Evolutionary conservation across 495 filamentous ascomycete species (phyloP), one percentile per base, ranked within the genome.

Genomic region (Penicillium canescens): DNA sequence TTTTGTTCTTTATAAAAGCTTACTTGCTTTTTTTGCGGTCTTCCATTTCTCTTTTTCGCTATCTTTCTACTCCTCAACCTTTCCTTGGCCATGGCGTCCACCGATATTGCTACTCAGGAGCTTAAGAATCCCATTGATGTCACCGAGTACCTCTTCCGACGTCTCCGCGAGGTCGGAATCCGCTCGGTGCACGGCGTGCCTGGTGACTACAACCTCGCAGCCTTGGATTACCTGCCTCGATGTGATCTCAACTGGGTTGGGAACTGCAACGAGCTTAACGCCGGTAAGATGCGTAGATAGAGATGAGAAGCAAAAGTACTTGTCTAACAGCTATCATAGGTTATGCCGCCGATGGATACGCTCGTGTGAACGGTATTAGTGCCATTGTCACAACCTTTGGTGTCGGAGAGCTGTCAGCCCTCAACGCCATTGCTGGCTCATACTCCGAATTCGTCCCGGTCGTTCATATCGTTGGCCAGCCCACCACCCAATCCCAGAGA

Each of bases 331-430:
- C 3, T 23, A 7, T 36, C n/a, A 33, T 63, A 84, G 85, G 83
- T 24, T 90, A 89, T 59, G 85, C 86, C 5, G 84, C 85, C 36
- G 86, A 90, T 68, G 86, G 86, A 28, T 89, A 90, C 69, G 86
- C 86, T 16, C 81, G 85, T 40, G 71, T 86, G 43, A 86, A 86
- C 28, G 86, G 85, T 37, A 82, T 85, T n/a, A 70, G 74, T 38
- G 86, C 84, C 24, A 52, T 88, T 20, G 71, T 88, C 40, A 88
- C 86, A 1, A 88, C 86, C 6, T 88, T 87, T 54, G 87, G 85
- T 21, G 86, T 88, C 1, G 87, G 87, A 24, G 87, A 90, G 62
- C 73, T 90, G 39, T 84, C 79, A 11, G 83, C 85, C 3, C 69
- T 89, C 59, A 89, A 88, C 62, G 87, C 85, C 7, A 76, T 89